These are phyloP conservation scores for Hortaea werneckii DNA, from an alignment of 2,329 filamentous ascomycete genomes.

Conservation along the genomic window DNA sequence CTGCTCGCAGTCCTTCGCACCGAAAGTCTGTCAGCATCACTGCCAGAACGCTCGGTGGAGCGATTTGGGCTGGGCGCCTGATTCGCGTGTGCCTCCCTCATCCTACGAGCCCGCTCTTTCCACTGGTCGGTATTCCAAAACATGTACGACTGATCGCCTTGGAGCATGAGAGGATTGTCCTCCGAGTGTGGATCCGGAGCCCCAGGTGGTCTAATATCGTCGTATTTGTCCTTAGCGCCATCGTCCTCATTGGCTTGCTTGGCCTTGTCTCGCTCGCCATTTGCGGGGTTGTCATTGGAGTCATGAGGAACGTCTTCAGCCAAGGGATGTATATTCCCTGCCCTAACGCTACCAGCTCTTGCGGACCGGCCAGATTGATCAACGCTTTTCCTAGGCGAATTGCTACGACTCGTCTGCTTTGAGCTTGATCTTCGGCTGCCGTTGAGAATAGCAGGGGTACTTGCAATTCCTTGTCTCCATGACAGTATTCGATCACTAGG, in stretches of 20 bases:
- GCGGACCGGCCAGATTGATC: not conserved
- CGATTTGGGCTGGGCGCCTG: not conserved
- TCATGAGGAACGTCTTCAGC: not conserved
- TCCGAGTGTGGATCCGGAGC: not conserved
- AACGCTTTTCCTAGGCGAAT: conserved; percentile 29
- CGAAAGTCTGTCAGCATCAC: not conserved
- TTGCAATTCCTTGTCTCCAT: conserved; percentile 66
- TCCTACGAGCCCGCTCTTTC: conserved; percentile 13
- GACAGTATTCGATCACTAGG: conserved; percentile 71
- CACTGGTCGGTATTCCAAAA: conserved; percentile 40
- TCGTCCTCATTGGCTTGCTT: not conserved
- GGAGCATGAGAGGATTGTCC: conserved; percentile 36
- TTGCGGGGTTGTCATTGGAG: not conserved
- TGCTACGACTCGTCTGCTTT: conserved; percentile 29
- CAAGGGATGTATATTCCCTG: not conserved
- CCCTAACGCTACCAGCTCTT: not conserved
- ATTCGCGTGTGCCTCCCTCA: conserved; percentile 8
- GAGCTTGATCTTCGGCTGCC: conserved; percentile 6
- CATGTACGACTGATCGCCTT: conserved; percentile 42
- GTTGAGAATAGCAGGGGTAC: conserved; percentile 39
- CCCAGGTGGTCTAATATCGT: not conserved
- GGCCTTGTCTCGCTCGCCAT: not conserved
- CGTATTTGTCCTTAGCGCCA: not conserved
- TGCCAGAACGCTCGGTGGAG: not conserved
- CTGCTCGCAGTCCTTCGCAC: conserved; percentile 14